These are phyloP conservation scores for Cystofilobasidium capitatum DNA, from an alignment of 768 basidiomycete species.

Conservation along the genomic window DNA sequence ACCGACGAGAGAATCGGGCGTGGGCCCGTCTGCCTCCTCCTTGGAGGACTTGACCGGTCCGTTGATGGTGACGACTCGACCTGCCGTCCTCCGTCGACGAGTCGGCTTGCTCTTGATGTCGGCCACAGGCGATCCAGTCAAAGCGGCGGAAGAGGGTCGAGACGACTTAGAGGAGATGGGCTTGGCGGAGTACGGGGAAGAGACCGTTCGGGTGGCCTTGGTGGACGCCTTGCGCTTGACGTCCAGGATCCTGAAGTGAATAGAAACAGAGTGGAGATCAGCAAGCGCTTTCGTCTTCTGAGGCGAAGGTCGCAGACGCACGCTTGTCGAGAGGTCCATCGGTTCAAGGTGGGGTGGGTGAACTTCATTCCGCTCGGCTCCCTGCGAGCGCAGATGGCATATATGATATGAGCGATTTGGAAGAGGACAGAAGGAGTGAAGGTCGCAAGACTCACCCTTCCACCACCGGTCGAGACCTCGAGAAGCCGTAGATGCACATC, in stretches of 20 bases:
- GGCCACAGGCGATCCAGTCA: no score
- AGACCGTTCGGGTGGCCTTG: not conserved
- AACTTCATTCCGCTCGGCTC: not conserved
- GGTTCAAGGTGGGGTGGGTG: not conserved
- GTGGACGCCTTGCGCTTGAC: not conserved
- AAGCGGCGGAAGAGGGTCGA: not conserved
- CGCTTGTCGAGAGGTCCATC: not conserved
- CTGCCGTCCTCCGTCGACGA: no score
- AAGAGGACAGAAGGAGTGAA: not conserved
- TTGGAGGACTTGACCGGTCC: no score
- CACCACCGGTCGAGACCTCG: not conserved
- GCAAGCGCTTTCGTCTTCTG: no score
- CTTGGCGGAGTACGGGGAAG: not conserved
- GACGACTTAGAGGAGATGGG: not conserved
- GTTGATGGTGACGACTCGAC: no score
- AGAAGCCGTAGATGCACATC: constrained; percentile 1
- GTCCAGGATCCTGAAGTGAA: not conserved
- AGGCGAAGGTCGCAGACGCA: not conserved
- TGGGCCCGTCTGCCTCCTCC: no score
- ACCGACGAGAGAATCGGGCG: no score
- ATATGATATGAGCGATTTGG: not conserved
- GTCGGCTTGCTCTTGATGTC: no score
- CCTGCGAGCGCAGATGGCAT: not conserved
- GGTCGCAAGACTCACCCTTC: not conserved
- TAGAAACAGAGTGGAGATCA: no score